These are phyloP conservation scores for Polyporus arcularius DNA, from an alignment of 768 basidiomycete genomes.

Conservation along the genomic window DNA sequence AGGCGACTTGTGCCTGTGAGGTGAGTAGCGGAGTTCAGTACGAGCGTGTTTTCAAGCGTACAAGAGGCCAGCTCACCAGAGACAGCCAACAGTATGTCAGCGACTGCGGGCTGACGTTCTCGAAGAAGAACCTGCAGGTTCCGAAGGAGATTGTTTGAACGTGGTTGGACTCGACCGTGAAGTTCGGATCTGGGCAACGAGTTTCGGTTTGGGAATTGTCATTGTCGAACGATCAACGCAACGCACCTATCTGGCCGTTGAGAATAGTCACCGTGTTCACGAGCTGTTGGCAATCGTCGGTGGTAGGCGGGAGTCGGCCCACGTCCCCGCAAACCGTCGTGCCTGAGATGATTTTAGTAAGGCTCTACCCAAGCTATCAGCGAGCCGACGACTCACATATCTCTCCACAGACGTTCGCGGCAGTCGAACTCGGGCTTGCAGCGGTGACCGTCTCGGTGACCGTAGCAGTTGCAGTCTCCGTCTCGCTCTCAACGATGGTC, in stretches of 20 bases:
- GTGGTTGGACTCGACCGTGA: conserved; percentile 17
- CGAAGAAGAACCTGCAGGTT: conserved; percentile 28
- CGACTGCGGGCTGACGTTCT: conserved; percentile 21
- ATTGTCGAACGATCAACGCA: too few species aligned
- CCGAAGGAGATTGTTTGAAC: conserved; percentile 25
- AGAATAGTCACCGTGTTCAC: conserved; percentile 22
- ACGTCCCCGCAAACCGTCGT: conserved; percentile 17
- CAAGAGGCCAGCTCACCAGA: conserved; percentile 8
- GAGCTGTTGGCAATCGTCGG: conserved; percentile 20
- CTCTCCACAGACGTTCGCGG: too few species aligned
- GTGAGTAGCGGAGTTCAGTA: not conserved
- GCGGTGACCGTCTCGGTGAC: too few species aligned
- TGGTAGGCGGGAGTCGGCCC: conserved; percentile 19
- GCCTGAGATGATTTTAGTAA: conserved; percentile 3
- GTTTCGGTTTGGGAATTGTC: not conserved
- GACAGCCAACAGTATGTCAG: conserved; percentile 25
- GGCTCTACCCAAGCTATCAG: too few species aligned
- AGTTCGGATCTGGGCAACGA: conserved; percentile 15
- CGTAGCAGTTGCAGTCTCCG: too few species aligned
- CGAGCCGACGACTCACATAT: too few species aligned
- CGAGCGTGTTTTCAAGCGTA: not conserved
- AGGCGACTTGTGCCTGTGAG: conserved; percentile 14
- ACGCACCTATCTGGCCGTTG: conserved; percentile 17
- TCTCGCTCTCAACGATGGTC: too few species aligned
- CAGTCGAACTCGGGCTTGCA: too few species aligned